These are phyloP conservation scores for Candida taoyuanica DNA, from an alignment of 805 yeast genomes.

Conservation along the genomic window DNA sequence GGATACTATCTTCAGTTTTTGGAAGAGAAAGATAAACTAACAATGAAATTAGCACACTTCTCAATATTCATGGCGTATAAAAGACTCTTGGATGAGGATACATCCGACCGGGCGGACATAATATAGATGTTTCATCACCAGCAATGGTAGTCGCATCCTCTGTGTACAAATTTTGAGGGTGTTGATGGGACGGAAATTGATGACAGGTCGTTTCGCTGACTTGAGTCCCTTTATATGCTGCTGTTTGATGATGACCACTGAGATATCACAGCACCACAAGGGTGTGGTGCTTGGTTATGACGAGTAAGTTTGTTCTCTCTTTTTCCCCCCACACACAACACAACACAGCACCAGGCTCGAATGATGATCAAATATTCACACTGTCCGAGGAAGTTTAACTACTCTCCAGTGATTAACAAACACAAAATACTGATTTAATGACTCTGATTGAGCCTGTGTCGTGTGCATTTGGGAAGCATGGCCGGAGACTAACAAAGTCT, in stretches of 20 bases:
- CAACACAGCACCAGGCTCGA: slow-evolving; percentile 4
- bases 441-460: slow-evolving; percentile 33
- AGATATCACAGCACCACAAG: neutral
- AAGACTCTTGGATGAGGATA: slow-evolving; percentile 19
- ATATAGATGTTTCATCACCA: slow-evolving; percentile 29
- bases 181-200: slow-evolving; percentile 44
- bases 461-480: neutral
- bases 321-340: neutral
- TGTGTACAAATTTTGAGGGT: slow-evolving; percentile 45
- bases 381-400: slow-evolving; percentile 40
- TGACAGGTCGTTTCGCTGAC: slow-evolving; percentile 36
- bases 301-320: neutral
- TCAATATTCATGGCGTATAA: neutral
- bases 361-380: slow-evolving; percentile 49
- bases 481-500: no score
- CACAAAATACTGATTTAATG: slow-evolving; percentile 50
- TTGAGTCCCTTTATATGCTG: neutral
- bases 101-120: slow-evolving; percentile 52
- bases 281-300: neutral
- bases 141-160: slow-evolving; percentile 40
- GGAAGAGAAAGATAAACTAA: neutral
- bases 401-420: slow-evolving; percentile 20
- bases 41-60: neutral
- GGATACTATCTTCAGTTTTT: neutral
- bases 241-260: neutral